Evolutionary conservation across 1,284 basidiomycete species (phyloP).

Genomic region (Naganishia albida): DNA sequence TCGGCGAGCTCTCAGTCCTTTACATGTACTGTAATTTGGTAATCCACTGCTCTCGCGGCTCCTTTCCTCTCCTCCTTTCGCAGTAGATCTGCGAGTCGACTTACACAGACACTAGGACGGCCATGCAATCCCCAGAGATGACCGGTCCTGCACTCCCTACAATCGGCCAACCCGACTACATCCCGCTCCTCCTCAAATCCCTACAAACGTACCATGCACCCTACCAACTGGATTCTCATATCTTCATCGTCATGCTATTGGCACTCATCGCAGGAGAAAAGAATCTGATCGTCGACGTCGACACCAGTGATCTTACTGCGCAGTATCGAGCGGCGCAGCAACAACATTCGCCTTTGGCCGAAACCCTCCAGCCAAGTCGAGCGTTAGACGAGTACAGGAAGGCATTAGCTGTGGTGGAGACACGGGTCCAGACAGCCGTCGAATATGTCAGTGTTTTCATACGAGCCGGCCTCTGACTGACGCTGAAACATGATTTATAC

Average conservation of each 20-base stretch:
- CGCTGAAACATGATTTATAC: not conserved
- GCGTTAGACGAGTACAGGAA: not conserved
- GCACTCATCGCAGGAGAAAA: conserved; percentile 31
- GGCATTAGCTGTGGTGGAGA: not conserved
- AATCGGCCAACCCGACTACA: conserved; percentile 28
- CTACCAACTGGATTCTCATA: conserved; percentile 19
- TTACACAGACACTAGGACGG: too few species aligned
- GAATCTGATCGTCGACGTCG: conserved; percentile 34
- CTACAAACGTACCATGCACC: conserved; percentile 5
- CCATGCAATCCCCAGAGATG: not conserved
- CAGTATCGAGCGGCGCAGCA: not conserved
- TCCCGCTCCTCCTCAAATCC: conserved; percentile 17
- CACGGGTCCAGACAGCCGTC: conserved; percentile 15
- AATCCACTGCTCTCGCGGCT: too few species aligned
- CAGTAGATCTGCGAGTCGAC: too few species aligned
- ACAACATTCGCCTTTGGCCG: not conserved
- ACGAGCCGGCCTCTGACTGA: not conserved
- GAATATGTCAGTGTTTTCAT: not conserved
- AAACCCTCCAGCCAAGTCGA: not conserved
- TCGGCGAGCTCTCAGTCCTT: too few species aligned
- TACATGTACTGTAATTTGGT: too few species aligned
- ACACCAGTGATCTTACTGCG: not conserved
- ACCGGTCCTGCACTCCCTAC: conserved; percentile 6
- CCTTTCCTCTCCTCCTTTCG: too few species aligned
- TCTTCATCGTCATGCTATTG: conserved; percentile 33